Conservation (phyloP, 257 asterid genomes). For the Ocimum tenuiflorum region DNA sequence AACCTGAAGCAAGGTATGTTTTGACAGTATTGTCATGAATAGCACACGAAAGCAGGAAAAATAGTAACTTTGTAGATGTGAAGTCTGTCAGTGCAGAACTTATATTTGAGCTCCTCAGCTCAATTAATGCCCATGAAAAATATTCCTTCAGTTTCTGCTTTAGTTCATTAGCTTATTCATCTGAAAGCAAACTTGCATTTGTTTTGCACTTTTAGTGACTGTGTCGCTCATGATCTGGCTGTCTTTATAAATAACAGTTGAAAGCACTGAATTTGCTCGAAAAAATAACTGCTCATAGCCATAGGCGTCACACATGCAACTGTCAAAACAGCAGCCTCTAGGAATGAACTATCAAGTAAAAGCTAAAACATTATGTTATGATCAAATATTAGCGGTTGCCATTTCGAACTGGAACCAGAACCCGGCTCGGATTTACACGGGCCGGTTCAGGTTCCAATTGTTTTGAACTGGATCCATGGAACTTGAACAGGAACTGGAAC, state of each 20-base stretch:
- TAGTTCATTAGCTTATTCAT: neutral
- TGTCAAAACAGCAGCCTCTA: neutral
- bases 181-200: neutral
- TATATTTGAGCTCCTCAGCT: neutral
- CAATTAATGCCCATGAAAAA: neutral
- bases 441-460: no score
- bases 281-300: neutral
- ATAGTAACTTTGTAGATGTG: constrained; percentile 3
- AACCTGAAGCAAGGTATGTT: neutral
- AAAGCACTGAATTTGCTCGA: neutral
- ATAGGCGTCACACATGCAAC: neutral
- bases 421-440: no score
- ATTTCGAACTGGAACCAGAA: no score
- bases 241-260: neutral
- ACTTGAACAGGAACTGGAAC: no score
- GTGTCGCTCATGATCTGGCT: no score
- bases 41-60: neutral
- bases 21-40: constrained; percentile 7
- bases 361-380: constrained; percentile 11
- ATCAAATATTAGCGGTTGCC: no score
- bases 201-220: neutral
- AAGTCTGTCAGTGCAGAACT: neutral
- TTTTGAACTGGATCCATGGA: no score
- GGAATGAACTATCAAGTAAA: neutral
- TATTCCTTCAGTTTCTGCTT: neutral